These are phyloP conservation scores for Bombardia bombarda DNA, from an alignment of 495 filamentous ascomycete genomes.

Conservation along the genomic window DNA sequence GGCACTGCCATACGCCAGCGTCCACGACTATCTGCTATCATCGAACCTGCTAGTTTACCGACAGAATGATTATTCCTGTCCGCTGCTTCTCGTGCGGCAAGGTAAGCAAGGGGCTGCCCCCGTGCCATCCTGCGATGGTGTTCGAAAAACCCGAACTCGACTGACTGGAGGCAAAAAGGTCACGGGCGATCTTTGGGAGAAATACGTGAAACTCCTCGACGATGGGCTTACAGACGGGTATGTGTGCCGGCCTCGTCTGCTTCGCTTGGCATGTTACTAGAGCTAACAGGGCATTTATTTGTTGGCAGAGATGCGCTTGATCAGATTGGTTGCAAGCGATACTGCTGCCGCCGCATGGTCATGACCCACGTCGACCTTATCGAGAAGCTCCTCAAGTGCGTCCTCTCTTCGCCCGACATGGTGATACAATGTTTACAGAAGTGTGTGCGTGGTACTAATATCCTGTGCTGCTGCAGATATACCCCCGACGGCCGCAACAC, in stretches of 20 bases:
- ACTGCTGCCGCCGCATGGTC: constrained; percentile 97
- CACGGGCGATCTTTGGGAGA: constrained; percentile 93
- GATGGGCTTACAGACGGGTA: constrained; percentile 73
- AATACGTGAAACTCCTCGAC: constrained; percentile 78
- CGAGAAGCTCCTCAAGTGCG: constrained; percentile 93
- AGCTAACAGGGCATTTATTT: background rate
- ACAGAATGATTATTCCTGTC: constrained; percentile 92
- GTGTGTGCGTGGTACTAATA: background rate
- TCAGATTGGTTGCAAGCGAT: constrained; percentile 81
- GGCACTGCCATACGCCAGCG: background rate
- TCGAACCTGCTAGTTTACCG: background rate
- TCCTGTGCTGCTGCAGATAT: constrained; percentile 24
- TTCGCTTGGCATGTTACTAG: too few species aligned
- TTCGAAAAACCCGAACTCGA: background rate
- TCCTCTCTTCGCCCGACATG: background rate
- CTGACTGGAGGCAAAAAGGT: constrained; percentile 48
- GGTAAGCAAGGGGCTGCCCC: constrained; percentile 43
- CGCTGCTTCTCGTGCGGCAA: constrained; percentile 99
- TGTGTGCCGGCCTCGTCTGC: too few species aligned
- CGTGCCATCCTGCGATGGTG: background rate
- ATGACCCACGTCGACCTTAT: constrained; percentile 99
- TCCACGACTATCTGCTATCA: background rate
- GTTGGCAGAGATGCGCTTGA: constrained; percentile 78
- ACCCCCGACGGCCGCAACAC: constrained; percentile 45
- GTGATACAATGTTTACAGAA: background rate